Evolutionary conservation across 2,329 filamentous ascomycete species (phyloP), one percentile per base, ranked within the genome.

Genomic region (Metarhizium album): DNA sequence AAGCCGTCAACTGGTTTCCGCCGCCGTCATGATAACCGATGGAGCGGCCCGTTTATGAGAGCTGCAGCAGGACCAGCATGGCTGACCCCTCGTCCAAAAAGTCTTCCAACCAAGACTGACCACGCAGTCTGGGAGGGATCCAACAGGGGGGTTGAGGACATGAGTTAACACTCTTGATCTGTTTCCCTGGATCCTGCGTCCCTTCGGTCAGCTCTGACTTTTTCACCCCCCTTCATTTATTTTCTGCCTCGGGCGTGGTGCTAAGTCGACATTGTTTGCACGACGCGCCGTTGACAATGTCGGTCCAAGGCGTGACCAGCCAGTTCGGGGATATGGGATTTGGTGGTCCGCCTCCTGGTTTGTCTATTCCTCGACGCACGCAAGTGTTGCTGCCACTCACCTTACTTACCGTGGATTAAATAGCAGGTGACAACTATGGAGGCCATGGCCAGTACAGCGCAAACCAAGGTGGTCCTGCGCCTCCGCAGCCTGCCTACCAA

Each of bases 401-500:
- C 7, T 23, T 43, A 13, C 40, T 43, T 24, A 43, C 40, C 40
- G 4, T 11, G 18, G 13, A 6, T 14, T 23, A n/a, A 20, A 11
- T 43, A 3, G 11, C 20, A 43, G 40, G 24, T 43, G 14, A 43
- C 20, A 43, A 43, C 40, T 43, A 43, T 24, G 40, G 40, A 24
- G 56, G 49, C 46, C 63, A 64, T 51, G 59, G 59, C 46, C 60
- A 63, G 49, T 57, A 60, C n/a, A 53, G 54, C 13, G 50, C 58
- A 27, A 53, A 51, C 46, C 56, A 58, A 37, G 55, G 57, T 45
- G 55, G 53, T 24, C 50, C 27, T 16, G 4, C 40, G 9, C 40
- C 38, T 11, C 20, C 47, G 40, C 54, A 42, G 22, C 66, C 64
- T 13, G 49, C 48, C 9, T 69, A 67, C 50, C 61, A 66, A 43